phyloP scores from a whole-genome alignment of 257 asterid genomes.

The Penstemon newberryi region DNA sequence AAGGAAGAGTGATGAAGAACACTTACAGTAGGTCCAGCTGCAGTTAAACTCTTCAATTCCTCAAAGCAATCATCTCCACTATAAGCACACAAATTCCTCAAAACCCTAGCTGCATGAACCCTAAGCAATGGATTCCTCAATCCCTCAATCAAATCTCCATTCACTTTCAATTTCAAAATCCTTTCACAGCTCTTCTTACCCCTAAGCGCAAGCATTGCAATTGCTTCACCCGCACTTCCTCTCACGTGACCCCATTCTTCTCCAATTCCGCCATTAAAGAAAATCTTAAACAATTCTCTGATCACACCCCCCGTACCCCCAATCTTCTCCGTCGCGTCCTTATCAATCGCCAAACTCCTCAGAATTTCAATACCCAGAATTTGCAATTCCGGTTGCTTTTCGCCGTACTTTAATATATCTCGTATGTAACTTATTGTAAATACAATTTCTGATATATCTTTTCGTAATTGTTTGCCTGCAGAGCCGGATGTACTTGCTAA shows the following conservation, averaged over 20 bases:
- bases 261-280: conserved; percentile 46
- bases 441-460: conserved; percentile 81
- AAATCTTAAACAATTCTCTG: conserved; percentile 59
- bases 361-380: conserved; percentile 72
- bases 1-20: neutral
- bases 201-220: conserved; percentile 73
- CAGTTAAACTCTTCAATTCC: conserved; percentile 42
- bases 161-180: conserved; percentile 49
- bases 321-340: conserved; percentile 83
- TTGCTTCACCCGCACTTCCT: conserved; percentile 81
- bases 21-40: conserved; percentile 76
- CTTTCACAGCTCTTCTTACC: conserved; percentile 53
- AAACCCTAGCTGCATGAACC: conserved; percentile 62
- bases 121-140: conserved; percentile 58
- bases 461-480: conserved; percentile 71
- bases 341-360: conserved; percentile 67
- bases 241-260: conserved; percentile 44
- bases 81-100: conserved; percentile 69
- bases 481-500: conserved; percentile 67
- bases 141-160: conserved; percentile 49
- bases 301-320: conserved; percentile 80
- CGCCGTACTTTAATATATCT: conserved; percentile 67
- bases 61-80: conserved; percentile 59
- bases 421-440: conserved; percentile 75
- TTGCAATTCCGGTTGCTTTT: conserved; percentile 61